These are phyloP conservation scores for Pseudocercospora macadamiae DNA, from an alignment of 2,329 filamentous ascomycete genomes.

Conservation along the genomic window DNA sequence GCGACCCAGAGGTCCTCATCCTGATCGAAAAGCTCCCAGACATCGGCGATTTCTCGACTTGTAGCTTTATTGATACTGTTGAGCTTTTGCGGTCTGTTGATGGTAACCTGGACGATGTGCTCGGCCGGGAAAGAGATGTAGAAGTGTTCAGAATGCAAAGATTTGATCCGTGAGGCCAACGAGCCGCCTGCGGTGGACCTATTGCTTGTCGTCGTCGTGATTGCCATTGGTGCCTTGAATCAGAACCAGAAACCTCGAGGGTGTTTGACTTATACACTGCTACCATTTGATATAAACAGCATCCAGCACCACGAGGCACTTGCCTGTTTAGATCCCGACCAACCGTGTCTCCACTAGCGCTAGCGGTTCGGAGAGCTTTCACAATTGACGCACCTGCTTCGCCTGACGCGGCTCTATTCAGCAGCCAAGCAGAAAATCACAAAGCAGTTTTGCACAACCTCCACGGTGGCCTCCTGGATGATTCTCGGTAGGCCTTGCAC, in stretches of 20 bases:
- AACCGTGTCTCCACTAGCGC: background rate
- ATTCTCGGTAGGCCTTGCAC: background rate
- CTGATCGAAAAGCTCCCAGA: slow-evolving; percentile 37
- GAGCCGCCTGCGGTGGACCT: background rate
- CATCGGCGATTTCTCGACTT: slow-evolving; percentile 33
- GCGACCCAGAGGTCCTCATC: slow-evolving; percentile 33
- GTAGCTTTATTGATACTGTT: slow-evolving; percentile 39
- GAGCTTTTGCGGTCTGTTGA: slow-evolving; percentile 37
- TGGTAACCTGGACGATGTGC: slow-evolving; percentile 8
- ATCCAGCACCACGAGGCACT: background rate
- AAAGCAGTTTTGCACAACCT: background rate
- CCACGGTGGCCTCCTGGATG: background rate
- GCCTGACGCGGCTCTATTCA: background rate
- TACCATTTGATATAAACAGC: background rate
- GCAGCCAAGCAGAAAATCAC: background rate
- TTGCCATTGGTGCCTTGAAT: background rate
- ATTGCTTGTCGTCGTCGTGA: background rate
- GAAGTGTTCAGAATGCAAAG: background rate
- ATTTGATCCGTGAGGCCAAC: background rate
- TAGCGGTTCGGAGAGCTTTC: background rate
- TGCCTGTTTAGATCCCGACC: background rate
- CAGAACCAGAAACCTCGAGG: background rate
- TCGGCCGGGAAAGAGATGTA: slow-evolving; percentile 2
- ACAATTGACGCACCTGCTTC: background rate
- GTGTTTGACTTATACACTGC: slow-evolving; percentile 1